Conservation (phyloP, 2,329 filamentous ascomycete genomes). For the Pseudocercospora crystallina region DNA sequence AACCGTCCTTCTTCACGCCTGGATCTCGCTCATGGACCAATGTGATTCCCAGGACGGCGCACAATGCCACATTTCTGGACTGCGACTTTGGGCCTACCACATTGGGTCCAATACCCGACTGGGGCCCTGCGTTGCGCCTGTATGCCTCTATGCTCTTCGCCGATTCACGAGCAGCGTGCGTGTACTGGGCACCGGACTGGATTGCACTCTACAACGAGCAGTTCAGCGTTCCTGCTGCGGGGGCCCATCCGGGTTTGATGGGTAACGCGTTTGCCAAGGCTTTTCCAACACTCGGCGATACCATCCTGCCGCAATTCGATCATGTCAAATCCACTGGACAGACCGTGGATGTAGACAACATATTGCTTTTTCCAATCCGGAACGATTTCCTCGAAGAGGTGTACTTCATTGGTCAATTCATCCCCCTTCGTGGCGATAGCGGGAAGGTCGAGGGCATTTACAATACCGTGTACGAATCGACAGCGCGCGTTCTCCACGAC, state of each 20-base stretch:
- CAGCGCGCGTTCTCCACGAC: not conserved
- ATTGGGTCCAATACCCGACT: too few species aligned
- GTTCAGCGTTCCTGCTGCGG: conserved; percentile 34
- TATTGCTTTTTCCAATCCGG: conserved; percentile 15
- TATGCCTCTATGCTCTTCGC: conserved; percentile 25
- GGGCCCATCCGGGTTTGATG: conserved; percentile 27
- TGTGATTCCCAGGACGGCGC: too few species aligned
- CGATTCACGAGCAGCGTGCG: conserved; percentile 17
- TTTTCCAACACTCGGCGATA: conserved; percentile 13
- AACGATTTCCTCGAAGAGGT: conserved; percentile 25
- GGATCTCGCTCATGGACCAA: too few species aligned
- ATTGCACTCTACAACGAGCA: conserved; percentile 41
- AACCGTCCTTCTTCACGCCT: too few species aligned
- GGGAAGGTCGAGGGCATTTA: conserved; percentile 25
- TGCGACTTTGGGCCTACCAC: too few species aligned
- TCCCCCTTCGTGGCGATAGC: conserved; percentile 22
- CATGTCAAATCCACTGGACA: conserved; percentile 13
- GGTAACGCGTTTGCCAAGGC: conserved; percentile 17
- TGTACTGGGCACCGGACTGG: conserved; percentile 33
- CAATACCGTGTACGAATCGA: conserved; percentile 23
- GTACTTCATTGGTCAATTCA: conserved; percentile 24
- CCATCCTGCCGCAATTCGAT: conserved; percentile 9
- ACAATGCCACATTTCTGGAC: too few species aligned
- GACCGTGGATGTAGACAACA: conserved; percentile 20
- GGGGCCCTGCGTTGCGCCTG: too few species aligned